Evolutionary conservation across 306 rosid species (phyloP).

Genomic region (Quercus mongolica): DNA sequence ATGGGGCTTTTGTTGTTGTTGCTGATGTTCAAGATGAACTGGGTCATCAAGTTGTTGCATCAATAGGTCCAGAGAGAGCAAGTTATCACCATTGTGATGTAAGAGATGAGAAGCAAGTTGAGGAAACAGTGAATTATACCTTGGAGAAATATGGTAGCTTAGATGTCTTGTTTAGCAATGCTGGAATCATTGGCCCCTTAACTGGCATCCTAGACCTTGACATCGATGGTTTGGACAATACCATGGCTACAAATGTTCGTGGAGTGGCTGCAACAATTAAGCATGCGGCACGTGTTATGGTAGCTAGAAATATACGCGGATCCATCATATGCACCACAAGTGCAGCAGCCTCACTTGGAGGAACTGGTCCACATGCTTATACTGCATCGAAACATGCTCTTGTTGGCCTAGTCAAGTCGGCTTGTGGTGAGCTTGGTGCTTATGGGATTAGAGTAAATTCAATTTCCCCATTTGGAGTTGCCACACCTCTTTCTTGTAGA

Average conservation of each 20-base stretch:
- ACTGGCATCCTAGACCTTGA: conserved; percentile 66
- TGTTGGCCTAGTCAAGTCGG: conserved; percentile 57
- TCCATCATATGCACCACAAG: conserved; percentile 84
- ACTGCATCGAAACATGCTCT: conserved; percentile 71
- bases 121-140: conserved; percentile 45
- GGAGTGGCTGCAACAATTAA: conserved; percentile 70
- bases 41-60: conserved; percentile 46
- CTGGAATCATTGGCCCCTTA: conserved; percentile 64
- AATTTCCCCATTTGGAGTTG: conserved; percentile 82
- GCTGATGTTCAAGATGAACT: conserved; percentile 81
- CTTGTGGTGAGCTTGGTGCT: conserved; percentile 74
- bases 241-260: conserved; percentile 61
- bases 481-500: conserved; percentile 66
- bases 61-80: conserved; percentile 46
- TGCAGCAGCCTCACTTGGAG: conserved; percentile 60
- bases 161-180: conserved; percentile 77
- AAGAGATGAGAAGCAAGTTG: conserved; percentile 66
- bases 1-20: conserved; percentile 69
- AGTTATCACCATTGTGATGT: conserved; percentile 79
- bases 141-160: conserved; percentile 61
- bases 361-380: conserved; percentile 64
- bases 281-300: conserved; percentile 75
- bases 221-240: conserved; percentile 51
- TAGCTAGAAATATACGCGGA: conserved; percentile 39
- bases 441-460: conserved; percentile 80